A percentile compares a stretch with the other conserved stretches of the same genome.
phyloP scores from a whole-genome alignment of 257 asterid species.

The Salvia hispanica region DNA sequence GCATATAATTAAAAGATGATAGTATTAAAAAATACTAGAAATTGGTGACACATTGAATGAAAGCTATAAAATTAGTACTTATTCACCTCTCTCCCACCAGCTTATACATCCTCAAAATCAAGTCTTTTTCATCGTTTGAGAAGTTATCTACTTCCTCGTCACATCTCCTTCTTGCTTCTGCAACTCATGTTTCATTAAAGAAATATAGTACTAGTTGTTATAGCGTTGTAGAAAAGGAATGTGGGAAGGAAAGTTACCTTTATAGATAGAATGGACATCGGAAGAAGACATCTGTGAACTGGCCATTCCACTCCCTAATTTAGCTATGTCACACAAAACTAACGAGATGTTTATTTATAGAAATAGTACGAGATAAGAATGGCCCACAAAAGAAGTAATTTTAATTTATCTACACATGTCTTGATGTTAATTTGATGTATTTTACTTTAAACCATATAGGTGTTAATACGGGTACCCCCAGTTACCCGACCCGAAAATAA shows the following conservation, averaged over 20 bases:
- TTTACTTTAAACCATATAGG: too few relatives aligned
- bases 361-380: too few relatives aligned
- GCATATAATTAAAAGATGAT: not conserved
- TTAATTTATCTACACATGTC: too few relatives aligned
- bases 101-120: slow-evolving; percentile 37
- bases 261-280: slow-evolving; percentile 23
- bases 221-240: too few relatives aligned
- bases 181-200: slow-evolving; percentile 4
- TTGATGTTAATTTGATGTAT: too few relatives aligned
- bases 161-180: slow-evolving; percentile 19
- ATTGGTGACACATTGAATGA: not conserved
- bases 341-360: too few relatives aligned
- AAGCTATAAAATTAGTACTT: not conserved
- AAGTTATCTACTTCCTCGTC: not conserved
- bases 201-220: too few relatives aligned
- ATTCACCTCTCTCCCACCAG: slow-evolving; percentile 36
- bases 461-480: too few relatives aligned
- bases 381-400: too few relatives aligned
- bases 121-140: slow-evolving; percentile 35
- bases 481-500: too few relatives aligned
- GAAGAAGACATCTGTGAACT: slow-evolving; percentile 32
- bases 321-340: too few relatives aligned
- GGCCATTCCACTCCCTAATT: slow-evolving; percentile 19
- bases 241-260: slow-evolving; percentile 24
- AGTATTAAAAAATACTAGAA: not conserved